Percentiles rank a stretch among this genome's conserved stretches.
Conservation (phyloP, 805 yeast genomes). For the Saccharomyces kudriavzevii region DNA sequence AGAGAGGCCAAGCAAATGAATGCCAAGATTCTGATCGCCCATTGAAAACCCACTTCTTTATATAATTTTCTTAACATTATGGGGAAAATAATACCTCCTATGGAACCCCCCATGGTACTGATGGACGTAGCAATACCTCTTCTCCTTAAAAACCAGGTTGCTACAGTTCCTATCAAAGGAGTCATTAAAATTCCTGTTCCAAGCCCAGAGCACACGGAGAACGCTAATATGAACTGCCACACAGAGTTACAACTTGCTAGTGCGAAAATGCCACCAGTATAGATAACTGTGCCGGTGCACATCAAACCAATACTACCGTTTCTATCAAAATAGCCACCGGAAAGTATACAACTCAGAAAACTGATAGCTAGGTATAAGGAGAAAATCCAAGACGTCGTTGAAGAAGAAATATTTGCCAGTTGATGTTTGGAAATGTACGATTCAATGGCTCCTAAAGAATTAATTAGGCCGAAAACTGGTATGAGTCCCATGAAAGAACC, state of each 20-base stretch:
- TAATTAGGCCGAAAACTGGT: slow-evolving; percentile 52
- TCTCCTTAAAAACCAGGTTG: slow-evolving; percentile 56
- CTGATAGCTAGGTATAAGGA: slow-evolving; percentile 49
- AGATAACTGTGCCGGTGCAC: slow-evolving; percentile 37
- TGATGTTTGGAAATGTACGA: slow-evolving; percentile 51
- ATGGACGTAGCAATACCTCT: slow-evolving; percentile 50
- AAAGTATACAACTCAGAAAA: slow-evolving; percentile 44
- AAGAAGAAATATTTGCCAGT: slow-evolving; percentile 39
- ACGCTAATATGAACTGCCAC: slow-evolving; percentile 55
- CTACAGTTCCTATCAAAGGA: slow-evolving; percentile 52
- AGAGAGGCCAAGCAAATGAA: slow-evolving; percentile 39
- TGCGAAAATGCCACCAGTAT: slow-evolving; percentile 47
- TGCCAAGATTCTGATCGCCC: slow-evolving; percentile 53
- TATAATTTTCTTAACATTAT: slow-evolving; percentile 45
- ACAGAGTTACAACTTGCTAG: slow-evolving; percentile 45
- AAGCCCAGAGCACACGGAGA: slow-evolving; percentile 47
- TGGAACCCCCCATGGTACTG: slow-evolving; percentile 47
- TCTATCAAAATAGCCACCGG: slow-evolving; percentile 56
- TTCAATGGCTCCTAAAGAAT: slow-evolving; percentile 60
- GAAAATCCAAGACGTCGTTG: slow-evolving; percentile 59
- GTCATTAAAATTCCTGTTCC: slow-evolving; percentile 56
- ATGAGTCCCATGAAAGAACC: slow-evolving; percentile 55
- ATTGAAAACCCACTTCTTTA: slow-evolving; percentile 43
- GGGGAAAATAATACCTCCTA: slow-evolving; percentile 52
- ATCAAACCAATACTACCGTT: slow-evolving; percentile 46